phyloP scores from a whole-genome alignment of 1,284 basidiomycete species.

The Sporisorium sorghi region DNA sequence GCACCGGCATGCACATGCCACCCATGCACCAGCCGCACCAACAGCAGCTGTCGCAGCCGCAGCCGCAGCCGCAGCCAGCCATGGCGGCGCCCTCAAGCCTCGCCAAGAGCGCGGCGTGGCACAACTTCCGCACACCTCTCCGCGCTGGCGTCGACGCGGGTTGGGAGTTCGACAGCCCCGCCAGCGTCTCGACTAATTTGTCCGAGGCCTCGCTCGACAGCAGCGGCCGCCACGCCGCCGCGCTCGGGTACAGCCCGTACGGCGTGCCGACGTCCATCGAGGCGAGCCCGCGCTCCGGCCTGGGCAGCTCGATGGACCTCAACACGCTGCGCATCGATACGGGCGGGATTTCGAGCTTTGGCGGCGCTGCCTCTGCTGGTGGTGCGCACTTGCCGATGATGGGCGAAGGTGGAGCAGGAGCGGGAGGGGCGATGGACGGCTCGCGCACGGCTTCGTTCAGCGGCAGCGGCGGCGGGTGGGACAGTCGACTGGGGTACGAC shows the following conservation, averaged over 20 bases:
- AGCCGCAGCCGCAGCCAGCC: neutral
- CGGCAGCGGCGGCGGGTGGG: conserved; percentile 24
- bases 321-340: conserved; percentile 38
- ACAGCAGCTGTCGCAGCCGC: too few relatives aligned
- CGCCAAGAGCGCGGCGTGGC: conserved; percentile 26
- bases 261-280: conserved; percentile 35
- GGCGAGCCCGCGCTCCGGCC: conserved; percentile 30
- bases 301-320: conserved; percentile 41
- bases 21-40: too few relatives aligned
- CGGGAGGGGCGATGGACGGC: conserved; percentile 6
- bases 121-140: conserved; percentile 27
- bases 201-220: conserved; percentile 47
- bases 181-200: conserved; percentile 36
- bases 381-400: conserved; percentile 7
- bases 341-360: conserved; percentile 17
- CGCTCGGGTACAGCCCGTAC: conserved; percentile 34
- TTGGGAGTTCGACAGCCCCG: conserved; percentile 50
- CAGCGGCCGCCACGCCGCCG: conserved; percentile 13
- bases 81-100: conserved; percentile 20
- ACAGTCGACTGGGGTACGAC: conserved; percentile 15
- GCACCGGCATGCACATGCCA: conserved; percentile 24
- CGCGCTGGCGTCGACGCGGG: conserved; percentile 15
- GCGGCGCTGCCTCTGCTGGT: neutral
- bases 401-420: conserved; percentile 8
- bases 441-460: conserved; percentile 6